These are phyloP conservation scores for Ascobolus immersus DNA, from an alignment of 495 filamentous ascomycete genomes.

Conservation along the genomic window DNA sequence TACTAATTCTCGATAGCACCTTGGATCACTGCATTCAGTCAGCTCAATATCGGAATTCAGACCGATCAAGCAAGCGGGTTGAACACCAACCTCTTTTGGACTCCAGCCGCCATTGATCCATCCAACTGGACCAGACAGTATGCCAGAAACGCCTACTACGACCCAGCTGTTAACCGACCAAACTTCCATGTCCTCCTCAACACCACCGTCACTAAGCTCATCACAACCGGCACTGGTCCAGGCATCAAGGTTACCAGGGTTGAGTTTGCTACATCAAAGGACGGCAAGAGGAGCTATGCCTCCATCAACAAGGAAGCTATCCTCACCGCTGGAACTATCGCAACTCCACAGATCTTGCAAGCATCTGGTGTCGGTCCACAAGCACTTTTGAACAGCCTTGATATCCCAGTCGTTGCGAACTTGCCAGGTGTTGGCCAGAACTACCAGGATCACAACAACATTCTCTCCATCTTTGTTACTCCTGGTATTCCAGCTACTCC, in stretches of 20 bases:
- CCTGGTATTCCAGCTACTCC: no score
- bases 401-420: constrained; percentile 20
- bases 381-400: constrained; percentile 15
- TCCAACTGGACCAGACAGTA: constrained; percentile 13
- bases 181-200: constrained; percentile 12
- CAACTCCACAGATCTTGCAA: constrained; percentile 32
- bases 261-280: no score
- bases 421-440: constrained; percentile 25
- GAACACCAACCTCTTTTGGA: no score
- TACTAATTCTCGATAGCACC: no score
- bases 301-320: no score
- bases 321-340: constrained; percentile 30
- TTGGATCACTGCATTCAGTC: no score
- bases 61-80: no score
- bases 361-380: constrained; percentile 32
- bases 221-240: constrained; percentile 1
- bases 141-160: constrained; percentile 10
- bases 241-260: no score
- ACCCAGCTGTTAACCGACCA: constrained; percentile 4
- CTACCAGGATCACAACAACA: constrained; percentile 29
- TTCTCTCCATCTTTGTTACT: no score
- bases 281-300: no score
- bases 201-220: constrained; percentile 9
- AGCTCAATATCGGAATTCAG: no score
- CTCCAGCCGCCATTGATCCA: constrained; percentile 12